Conservation (phyloP, 179 eudicot species). For the Spergularia azorica region DNA sequence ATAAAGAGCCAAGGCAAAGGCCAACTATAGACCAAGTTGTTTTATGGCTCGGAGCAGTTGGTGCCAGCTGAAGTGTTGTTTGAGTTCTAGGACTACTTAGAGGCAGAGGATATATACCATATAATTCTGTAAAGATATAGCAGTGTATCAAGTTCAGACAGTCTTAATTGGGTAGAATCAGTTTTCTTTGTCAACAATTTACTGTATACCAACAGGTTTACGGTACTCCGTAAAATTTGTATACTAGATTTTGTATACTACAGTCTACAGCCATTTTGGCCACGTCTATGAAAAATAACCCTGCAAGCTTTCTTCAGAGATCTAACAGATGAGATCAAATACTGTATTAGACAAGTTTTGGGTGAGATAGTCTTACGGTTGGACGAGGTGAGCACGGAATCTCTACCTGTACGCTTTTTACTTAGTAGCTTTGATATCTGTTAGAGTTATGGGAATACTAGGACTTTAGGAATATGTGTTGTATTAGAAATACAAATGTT, state of each 20-base stretch:
- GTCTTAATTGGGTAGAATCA: conserved; percentile 22
- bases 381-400: no score
- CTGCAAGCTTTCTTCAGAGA: background rate
- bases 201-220: conserved; percentile 27
- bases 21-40: conserved; percentile 87
- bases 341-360: no score
- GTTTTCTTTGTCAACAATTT: conserved; percentile 23
- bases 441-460: no score
- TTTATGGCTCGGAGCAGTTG: conserved; percentile 67
- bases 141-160: conserved; percentile 20
- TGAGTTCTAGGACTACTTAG: conserved; percentile 27
- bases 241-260: conserved; percentile 23
- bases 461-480: no score
- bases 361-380: no score
- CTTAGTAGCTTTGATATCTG: no score
- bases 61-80: conserved; percentile 28
- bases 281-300: conserved; percentile 10
- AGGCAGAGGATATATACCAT: conserved; percentile 19
- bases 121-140: conserved; percentile 38
- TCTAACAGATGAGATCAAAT: background rate
- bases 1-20: conserved; percentile 70
- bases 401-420: no score
- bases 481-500: no score
- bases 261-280: conserved; percentile 22
- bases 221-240: conserved; percentile 20